Evolutionary conservation across 805 yeast genomes (phyloP).

Genomic region (Candida silvatica): DNA sequence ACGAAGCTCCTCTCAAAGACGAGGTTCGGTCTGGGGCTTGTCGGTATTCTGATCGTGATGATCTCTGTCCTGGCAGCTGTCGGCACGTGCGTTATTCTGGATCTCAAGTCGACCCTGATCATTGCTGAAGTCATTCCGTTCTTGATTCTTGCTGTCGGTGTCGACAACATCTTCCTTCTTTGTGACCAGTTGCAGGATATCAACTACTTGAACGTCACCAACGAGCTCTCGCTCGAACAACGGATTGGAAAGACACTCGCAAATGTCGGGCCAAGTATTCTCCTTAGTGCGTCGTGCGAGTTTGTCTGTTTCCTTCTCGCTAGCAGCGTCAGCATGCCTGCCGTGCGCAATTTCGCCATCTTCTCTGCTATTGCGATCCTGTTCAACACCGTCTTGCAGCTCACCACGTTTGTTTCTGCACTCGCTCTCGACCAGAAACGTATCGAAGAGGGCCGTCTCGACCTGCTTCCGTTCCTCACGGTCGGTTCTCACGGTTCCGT

Average conservation of each 20-base stretch:
- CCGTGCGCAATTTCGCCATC: conserved; percentile 86
- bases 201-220: conserved; percentile 27
- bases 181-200: conserved; percentile 67
- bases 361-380: conserved; percentile 84
- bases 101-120: conserved; percentile 79
- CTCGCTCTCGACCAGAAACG: conserved; percentile 60
- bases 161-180: conserved; percentile 84
- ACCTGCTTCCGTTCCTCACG: conserved; percentile 48
- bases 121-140: conserved; percentile 97
- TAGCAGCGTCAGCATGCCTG: conserved; percentile 85
- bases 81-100: conserved; percentile 70
- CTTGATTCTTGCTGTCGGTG: conserved; percentile 84
- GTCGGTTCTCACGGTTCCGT: conserved; percentile 1
- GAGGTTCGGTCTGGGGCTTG: conserved; percentile 66
- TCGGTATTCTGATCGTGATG: conserved; percentile 78
- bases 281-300: conserved; percentile 71
- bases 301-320: conserved; percentile 75
- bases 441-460: conserved; percentile 49
- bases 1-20: conserved; percentile 32
- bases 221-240: conserved; percentile 38
- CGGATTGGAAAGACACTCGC: conserved; percentile 59
- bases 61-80: conserved; percentile 77
- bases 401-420: conserved; percentile 73
- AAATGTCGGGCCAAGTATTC: conserved; percentile 79
- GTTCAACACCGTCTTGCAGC: conserved; percentile 67